These are phyloP conservation scores for Apiospora phragmitis DNA, from an alignment of 2,329 filamentous ascomycete species.

Conservation along the genomic window DNA sequence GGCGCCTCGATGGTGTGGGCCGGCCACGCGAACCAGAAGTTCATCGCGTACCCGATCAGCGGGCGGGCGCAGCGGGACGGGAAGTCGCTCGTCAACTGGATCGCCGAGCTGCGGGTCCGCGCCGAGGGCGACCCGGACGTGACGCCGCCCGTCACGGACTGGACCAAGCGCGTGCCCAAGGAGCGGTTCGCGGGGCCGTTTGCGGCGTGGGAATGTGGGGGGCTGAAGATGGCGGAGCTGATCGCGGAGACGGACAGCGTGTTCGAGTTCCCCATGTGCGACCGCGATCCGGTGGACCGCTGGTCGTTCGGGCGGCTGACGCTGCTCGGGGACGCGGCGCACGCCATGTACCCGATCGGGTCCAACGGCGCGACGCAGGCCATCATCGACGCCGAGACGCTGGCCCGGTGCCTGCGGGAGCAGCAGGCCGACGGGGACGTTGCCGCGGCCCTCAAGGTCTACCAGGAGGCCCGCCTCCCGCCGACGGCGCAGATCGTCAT, in stretches of 20 bases:
- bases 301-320: conserved; percentile 41
- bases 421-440: conserved; percentile 22
- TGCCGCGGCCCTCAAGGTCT: conserved; percentile 34
- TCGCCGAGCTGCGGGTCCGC: conserved; percentile 43
- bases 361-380: conserved; percentile 45
- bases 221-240: conserved; percentile 41
- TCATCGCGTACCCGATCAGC: conserved; percentile 47
- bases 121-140: conserved; percentile 41
- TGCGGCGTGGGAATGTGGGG: conserved; percentile 41
- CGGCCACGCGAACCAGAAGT: conserved; percentile 47
- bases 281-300: conserved; percentile 31
- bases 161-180: conserved; percentile 42
- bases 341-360: conserved; percentile 44
- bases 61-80: conserved; percentile 34
- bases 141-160: conserved; percentile 44
- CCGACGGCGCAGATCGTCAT: conserved; percentile 46
- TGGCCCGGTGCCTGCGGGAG: conserved; percentile 34
- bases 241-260: conserved; percentile 42
- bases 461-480: conserved; percentile 40
- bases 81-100: conserved; percentile 46
- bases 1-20: conserved; percentile 46
- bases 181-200: conserved; percentile 40
- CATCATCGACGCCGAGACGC: conserved; percentile 43
- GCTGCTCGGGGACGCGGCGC: conserved; percentile 41
- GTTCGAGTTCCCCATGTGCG: conserved; percentile 48